phyloP scores from a whole-genome alignment of 208 protist species.

The Leptomonas pyrrhocoris region DNA sequence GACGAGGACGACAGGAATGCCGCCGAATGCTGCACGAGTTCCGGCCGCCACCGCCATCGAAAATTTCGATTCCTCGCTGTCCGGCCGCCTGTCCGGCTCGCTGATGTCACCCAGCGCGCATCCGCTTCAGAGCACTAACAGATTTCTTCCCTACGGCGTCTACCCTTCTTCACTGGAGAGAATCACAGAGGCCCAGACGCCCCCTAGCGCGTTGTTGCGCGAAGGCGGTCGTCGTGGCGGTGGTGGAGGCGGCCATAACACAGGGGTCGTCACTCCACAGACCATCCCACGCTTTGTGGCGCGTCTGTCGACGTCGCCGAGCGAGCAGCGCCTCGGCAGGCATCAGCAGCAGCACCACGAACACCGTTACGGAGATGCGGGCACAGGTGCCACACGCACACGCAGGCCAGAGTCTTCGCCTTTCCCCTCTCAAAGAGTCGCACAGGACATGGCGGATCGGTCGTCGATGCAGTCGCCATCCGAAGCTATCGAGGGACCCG shows the following conservation, averaged over 20 bases:
- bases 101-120: background rate
- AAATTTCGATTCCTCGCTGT: background rate
- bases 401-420: background rate
- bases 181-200: conserved; percentile 1
- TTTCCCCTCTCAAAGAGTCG: background rate
- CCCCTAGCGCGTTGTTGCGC: background rate
- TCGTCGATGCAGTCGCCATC: background rate
- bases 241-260: background rate
- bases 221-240: conserved; percentile 6
- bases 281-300: conserved; percentile 41
- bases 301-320: conserved; percentile 28
- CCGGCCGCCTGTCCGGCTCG: background rate
- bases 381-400: background rate
- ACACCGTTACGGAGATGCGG: background rate
- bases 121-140: too few relatives aligned
- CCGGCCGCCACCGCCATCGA: background rate
- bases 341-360: conserved; percentile 6
- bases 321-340: conserved; percentile 23
- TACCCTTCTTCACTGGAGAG: background rate
- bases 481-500: background rate
- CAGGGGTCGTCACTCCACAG: conserved; percentile 12
- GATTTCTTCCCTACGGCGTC: background rate
- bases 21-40: background rate
- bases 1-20: background rate
- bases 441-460: background rate